phyloP scores from a whole-genome alignment of 371 early-diverging fungal genomes.

The Lichtheimia corymbifera region DNA sequence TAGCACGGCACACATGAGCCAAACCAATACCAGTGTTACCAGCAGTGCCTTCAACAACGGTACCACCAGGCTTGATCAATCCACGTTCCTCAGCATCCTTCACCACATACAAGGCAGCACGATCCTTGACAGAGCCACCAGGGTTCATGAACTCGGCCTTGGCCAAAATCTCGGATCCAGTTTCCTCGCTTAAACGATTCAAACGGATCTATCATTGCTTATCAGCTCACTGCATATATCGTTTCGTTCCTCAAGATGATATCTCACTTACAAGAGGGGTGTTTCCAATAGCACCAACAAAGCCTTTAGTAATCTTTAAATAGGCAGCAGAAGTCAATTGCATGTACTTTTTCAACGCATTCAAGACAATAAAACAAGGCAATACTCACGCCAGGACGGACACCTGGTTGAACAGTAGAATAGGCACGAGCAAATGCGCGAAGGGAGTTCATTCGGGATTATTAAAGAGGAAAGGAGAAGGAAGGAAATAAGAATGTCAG shows the following conservation, averaged over 20 bases:
- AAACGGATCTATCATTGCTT: constrained; percentile 63
- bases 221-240: background rate
- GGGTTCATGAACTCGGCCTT: constrained; percentile 99
- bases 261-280: constrained; percentile 80
- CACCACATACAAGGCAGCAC: constrained; percentile 91
- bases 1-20: constrained; percentile 93
- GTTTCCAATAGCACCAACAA: constrained; percentile 92
- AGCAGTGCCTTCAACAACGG: constrained; percentile 94
- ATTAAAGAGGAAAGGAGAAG: constrained; percentile 9
- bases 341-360: no score
- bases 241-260: background rate
- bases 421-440: constrained; percentile 38
- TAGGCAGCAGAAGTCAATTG: no score
- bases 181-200: constrained; percentile 75
- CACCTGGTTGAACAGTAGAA: constrained; percentile 46
- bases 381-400: constrained; percentile 28
- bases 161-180: constrained; percentile 86
- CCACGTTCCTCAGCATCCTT: constrained; percentile 92
- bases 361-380: background rate
- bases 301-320: constrained; percentile 66
- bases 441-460: constrained; percentile 32
- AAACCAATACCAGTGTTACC: constrained; percentile 97
- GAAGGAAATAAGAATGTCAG: background rate
- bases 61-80: constrained; percentile 85
- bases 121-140: constrained; percentile 97